Evolutionary conservation across 140 eudicot species (phyloP), one percentile per base, ranked within the genome.

Genomic region (Ambrosia hybrid): DNA sequence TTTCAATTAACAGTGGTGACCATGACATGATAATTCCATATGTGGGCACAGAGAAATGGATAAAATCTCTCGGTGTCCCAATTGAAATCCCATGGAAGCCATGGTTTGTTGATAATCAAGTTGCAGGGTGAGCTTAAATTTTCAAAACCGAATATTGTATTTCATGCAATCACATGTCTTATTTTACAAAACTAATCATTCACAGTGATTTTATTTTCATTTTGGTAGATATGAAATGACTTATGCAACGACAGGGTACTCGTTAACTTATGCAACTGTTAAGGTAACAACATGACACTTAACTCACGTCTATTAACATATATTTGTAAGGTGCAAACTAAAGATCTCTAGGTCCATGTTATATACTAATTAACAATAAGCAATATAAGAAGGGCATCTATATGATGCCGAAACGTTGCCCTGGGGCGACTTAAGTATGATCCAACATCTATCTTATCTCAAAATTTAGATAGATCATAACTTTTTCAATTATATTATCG

Each of bases 261-360:
- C 16, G 9, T 67, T 83, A 21, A 79, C 80, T 15, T 86, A 75
- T 71, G 92, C 89, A 21, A 86, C 92, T 10, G 73, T 87, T 0
- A 87, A 87, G 89, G 93, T 63, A 76, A 81, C 73, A 68, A 49
- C 49, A 30, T 34, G 53, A 36, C 7, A 26, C 13, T 4, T 51
- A 58, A 58, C 38, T 26, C 64, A 58, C 3, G 5, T 26, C 38
- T 26, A 26, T 58, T 26, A 58, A 8, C 63, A 21, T 57, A 26
- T 21, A 21, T 9, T 3, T 21, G 63, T 43, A 43, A 43, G 48
- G 10, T 43, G 9, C 48, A 43, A 43, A 43, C 48, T 43, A 9
- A 43, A 43, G 10, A 43, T 43, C 48, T 43, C 10, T 7, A 7
- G 10, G 48, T 9, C 48, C 9, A 43, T 43, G 48, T 43, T 43